These are phyloP conservation scores for Tricholoma matsutake DNA, from an alignment of 768 basidiomycete genomes.

Conservation along the genomic window DNA sequence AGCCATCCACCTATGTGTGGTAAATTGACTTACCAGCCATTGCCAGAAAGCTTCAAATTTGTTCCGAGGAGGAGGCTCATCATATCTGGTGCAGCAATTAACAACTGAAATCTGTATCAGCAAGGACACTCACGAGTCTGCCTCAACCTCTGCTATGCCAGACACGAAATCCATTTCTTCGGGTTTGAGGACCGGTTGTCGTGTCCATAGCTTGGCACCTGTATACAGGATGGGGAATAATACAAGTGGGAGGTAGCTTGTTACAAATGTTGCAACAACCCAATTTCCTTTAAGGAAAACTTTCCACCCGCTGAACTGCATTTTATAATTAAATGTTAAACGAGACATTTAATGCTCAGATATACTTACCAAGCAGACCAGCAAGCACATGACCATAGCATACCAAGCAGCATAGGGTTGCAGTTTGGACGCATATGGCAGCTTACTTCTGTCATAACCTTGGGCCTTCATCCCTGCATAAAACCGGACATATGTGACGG, in stretches of 20 bases:
- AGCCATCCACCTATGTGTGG: too few relatives aligned
- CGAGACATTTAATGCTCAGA: not conserved
- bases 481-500: constrained; percentile 78
- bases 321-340: not conserved
- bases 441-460: constrained; percentile 62
- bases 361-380: constrained; percentile 61
- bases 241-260: constrained; percentile 73
- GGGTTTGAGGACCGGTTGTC: constrained; percentile 41
- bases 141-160: constrained; percentile 67
- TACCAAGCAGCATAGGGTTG: constrained; percentile 79
- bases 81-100: constrained; percentile 36
- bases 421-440: constrained; percentile 68
- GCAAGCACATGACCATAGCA: constrained; percentile 34
- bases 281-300: constrained; percentile 39
- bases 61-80: constrained; percentile 71
- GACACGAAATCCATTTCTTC: constrained; percentile 84
- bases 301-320: constrained; percentile 42
- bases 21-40: constrained; percentile 61
- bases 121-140: constrained; percentile 43
- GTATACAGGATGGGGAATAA: constrained; percentile 76
- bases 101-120: not conserved
- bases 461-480: constrained; percentile 79
- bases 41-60: constrained; percentile 69
- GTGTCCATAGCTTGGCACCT: constrained; percentile 52
- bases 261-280: constrained; percentile 69